Evolutionary conservation across 805 yeast genomes (phyloP), one percentile per base, ranked within the genome.

Genomic region (Yarrowia sp.): DNA sequence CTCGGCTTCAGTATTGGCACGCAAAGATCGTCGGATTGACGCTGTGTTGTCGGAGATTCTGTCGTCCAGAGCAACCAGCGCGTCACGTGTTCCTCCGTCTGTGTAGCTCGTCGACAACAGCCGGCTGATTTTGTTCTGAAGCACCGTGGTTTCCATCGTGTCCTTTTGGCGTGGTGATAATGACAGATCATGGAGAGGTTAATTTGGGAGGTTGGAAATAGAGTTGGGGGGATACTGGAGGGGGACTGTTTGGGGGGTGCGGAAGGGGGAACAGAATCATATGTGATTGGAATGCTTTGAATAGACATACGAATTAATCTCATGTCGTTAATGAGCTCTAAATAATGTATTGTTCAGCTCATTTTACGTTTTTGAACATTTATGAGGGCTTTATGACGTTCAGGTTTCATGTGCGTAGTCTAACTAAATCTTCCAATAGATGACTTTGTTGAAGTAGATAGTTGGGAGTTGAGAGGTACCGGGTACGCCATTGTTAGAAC

Each of bases 81-180:
- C 78, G n/a, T 73, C 72, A 16, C 77, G 70, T 11, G 77, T 68
- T 15, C 74, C 72, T 2, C 73, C 69, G 56, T 78, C 80, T 3
- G 76, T 72, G 67, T 78, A 78, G 5, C 79, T 74, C 7, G 79
- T 73, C 8, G 80, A 74, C 45, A 78, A 70, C 41, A 78, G 72
- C 55, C 70, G 69, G 35, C 74, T 53, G 46, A 75, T 71, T 68
- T 72, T 73, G 67, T 73, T 73, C 1, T 75, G 71, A 19, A 74
- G 70, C 16, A 71, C 70, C 4, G 58, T 69, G 11, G 56, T 64
- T 38, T 48, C 67, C 67, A 63, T 48, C 43, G 22, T 11, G 45
- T 15, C 11, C 8, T 38, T 32, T 26, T 15, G 36, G 2, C 8
- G 42, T 40, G 41, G 52, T 59, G 65, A 35, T 59, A 32, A 35